Evolutionary conservation across 140 eudicot species (phyloP).

Genomic region (Ambrosia hybrid): DNA sequence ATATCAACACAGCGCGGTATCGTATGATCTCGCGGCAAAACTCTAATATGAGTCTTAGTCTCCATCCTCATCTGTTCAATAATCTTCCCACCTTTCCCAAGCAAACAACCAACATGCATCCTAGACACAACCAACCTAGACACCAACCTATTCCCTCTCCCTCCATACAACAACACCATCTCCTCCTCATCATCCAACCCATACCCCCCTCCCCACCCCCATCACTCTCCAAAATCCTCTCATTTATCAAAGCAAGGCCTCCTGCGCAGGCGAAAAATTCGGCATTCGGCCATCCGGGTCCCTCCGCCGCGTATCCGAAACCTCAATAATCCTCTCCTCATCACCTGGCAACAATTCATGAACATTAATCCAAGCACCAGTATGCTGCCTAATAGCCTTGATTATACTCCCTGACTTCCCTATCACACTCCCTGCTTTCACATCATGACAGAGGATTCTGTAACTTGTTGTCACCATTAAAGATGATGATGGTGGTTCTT

Average conservation of each 20-base stretch:
- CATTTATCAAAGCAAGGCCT: slow-evolving; percentile 91
- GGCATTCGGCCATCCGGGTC: slow-evolving; percentile 95
- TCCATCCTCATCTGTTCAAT: slow-evolving; percentile 98
- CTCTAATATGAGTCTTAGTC: slow-evolving; percentile 93
- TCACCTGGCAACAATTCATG: slow-evolving; percentile 83
- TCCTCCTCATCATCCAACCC: slow-evolving; percentile 51
- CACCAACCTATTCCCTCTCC: slow-evolving; percentile 50
- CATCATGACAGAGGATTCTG: slow-evolving; percentile 84
- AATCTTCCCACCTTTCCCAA: slow-evolving; percentile 98
- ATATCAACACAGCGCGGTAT: slow-evolving; percentile 82
- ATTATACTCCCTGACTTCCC: slow-evolving; percentile 97
- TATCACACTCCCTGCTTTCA: slow-evolving; percentile 93
- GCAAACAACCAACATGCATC: slow-evolving; percentile 90
- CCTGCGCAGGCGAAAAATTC: slow-evolving; percentile 91
- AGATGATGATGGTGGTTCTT: slow-evolving; percentile 52
- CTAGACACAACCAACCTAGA: slow-evolving; percentile 85
- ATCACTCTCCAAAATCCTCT: slow-evolving; percentile 94
- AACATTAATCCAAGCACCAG: slow-evolving; percentile 96
- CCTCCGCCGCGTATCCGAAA: slow-evolving; percentile 85
- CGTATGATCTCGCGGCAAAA: slow-evolving; percentile 87
- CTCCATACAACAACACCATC: slow-evolving; percentile 30
- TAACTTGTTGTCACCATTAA: slow-evolving; percentile 82
- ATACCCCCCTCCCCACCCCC: slow-evolving; percentile 35
- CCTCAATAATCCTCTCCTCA: slow-evolving; percentile 95
- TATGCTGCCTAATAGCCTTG: slow-evolving; percentile 87